Percentiles rank a stretch among this genome's conserved stretches.
phyloP scores from a whole-genome alignment of 2,329 filamentous ascomycete species.

The Arthroderma sp. region DNA sequence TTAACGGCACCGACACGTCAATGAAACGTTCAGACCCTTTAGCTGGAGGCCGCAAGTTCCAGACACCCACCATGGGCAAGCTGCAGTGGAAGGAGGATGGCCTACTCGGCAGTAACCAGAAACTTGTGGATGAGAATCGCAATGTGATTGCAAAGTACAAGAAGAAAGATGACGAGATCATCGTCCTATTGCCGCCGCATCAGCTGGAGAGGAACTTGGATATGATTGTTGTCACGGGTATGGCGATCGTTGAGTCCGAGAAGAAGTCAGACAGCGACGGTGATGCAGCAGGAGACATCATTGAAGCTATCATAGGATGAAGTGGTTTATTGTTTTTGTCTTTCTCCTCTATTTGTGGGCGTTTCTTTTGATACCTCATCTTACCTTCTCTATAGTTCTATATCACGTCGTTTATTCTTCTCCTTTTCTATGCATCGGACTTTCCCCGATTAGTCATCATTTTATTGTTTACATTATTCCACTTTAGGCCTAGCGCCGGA shows the following conservation, averaged over 20 bases:
- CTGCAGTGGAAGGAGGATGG: constrained; percentile 14
- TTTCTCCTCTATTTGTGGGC: too few relatives aligned
- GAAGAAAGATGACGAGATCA: constrained; percentile 1
- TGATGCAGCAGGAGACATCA: neutral
- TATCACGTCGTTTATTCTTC: neutral
- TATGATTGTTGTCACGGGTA: constrained; percentile 13
- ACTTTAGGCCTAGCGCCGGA: neutral
- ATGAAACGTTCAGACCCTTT: constrained; percentile 14
- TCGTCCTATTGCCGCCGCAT: constrained; percentile 9
- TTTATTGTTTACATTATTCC: neutral
- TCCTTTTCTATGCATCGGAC: neutral
- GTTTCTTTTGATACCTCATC: too few relatives aligned
- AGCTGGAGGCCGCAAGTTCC: constrained; percentile 10
- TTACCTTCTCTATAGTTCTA: too few relatives aligned
- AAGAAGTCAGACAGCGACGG: constrained; percentile 7
- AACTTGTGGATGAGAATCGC: constrained; percentile 10
- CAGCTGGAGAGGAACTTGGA: constrained; percentile 10
- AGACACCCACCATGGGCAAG: constrained; percentile 10
- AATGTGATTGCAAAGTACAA: constrained; percentile 13
- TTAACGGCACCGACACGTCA: constrained; percentile 5
- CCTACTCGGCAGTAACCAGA: constrained; percentile 10
- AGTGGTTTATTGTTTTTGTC: neutral
- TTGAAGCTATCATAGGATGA: neutral
- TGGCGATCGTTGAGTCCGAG: constrained; percentile 13
- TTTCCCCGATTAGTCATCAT: neutral